phyloP scores from a whole-genome alignment of 768 basidiomycete species.

The Tricholoma matsutake region DNA sequence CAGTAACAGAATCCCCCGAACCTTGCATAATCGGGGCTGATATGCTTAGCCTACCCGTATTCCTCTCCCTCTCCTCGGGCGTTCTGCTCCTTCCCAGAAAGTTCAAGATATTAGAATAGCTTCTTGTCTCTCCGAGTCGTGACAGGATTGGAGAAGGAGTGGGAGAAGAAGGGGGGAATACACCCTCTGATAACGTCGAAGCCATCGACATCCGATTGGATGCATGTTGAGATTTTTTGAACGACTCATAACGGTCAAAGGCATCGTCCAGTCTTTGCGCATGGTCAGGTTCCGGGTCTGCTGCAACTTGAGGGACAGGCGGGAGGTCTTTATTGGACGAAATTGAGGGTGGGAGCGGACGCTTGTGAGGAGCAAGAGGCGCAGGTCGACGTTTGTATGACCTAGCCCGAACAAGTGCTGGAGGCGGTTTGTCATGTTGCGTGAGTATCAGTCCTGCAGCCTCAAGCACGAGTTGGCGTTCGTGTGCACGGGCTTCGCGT shows the following conservation, averaged over 20 bases:
- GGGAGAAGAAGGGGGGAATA: slow-evolving; percentile 41
- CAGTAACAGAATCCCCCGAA: slow-evolving; percentile 27
- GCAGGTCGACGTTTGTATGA: slow-evolving; percentile 38
- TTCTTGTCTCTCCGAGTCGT: slow-evolving; percentile 30
- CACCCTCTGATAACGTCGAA: slow-evolving; percentile 49
- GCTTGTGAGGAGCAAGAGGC: slow-evolving; percentile 44
- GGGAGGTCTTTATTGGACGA: slow-evolving; percentile 51
- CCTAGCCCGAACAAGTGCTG: slow-evolving; percentile 32
- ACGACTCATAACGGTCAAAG: slow-evolving; percentile 87
- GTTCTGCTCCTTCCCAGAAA: slow-evolving; percentile 65
- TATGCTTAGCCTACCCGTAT: slow-evolving; percentile 43
- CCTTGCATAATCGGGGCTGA: slow-evolving; percentile 62
- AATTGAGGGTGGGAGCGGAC: slow-evolving; percentile 20
- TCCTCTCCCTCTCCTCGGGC: slow-evolving; percentile 46
- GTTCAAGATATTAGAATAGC: slow-evolving; percentile 52
- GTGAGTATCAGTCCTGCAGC: slow-evolving; percentile 85
- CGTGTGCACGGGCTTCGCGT: slow-evolving; percentile 60
- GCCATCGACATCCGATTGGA: slow-evolving; percentile 57
- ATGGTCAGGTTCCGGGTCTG: slow-evolving; percentile 28
- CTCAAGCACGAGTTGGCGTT: slow-evolving; percentile 80
- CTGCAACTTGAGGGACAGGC: slow-evolving; percentile 38
- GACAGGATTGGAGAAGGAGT: slow-evolving; percentile 30
- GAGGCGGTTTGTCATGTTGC: slow-evolving; percentile 51
- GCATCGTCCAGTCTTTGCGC: slow-evolving; percentile 69
- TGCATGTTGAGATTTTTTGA: slow-evolving; percentile 47